Conservation (phyloP, 2,329 filamentous ascomycete species). For the Orbilia quercus region DNA sequence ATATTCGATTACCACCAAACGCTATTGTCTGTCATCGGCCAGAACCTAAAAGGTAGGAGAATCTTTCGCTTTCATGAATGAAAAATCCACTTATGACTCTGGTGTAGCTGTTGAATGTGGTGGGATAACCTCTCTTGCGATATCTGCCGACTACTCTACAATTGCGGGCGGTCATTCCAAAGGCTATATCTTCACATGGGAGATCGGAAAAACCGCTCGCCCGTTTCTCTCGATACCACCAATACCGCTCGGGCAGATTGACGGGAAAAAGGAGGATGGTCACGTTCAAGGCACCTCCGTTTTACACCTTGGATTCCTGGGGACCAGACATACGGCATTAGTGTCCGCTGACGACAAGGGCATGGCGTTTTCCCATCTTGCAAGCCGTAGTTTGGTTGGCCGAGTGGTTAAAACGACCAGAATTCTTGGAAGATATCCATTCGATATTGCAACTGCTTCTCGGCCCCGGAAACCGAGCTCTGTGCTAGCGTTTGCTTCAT, state of each 20-base stretch:
- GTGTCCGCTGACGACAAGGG: constrained; percentile 94
- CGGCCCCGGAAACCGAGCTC: constrained; percentile 89
- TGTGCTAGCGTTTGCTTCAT: constrained; percentile 87
- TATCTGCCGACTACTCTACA: constrained; percentile 93
- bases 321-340: constrained; percentile 89
- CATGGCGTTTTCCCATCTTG: constrained; percentile 98
- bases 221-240: constrained; percentile 90
- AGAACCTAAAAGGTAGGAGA: constrained; percentile 81
- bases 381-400: constrained; percentile 86
- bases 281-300: constrained; percentile 82
- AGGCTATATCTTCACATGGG: constrained; percentile 97
- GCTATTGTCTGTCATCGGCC: constrained; percentile 90
- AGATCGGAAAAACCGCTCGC: constrained; percentile 80
- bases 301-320: constrained; percentile 92
- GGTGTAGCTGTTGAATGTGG: constrained; percentile 85
- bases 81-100: constrained; percentile 1
- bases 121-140: constrained; percentile 83
- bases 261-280: constrained; percentile 78
- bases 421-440: constrained; percentile 89
- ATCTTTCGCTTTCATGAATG: background rate
- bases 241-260: constrained; percentile 73
- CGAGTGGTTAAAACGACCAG: constrained; percentile 88
- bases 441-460: constrained; percentile 71
- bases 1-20: constrained; percentile 98
- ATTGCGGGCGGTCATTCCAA: constrained; percentile 89